phyloP scores from a whole-genome alignment of 2,329 filamentous ascomycete species.

The Arthrobotrys conoides region DNA sequence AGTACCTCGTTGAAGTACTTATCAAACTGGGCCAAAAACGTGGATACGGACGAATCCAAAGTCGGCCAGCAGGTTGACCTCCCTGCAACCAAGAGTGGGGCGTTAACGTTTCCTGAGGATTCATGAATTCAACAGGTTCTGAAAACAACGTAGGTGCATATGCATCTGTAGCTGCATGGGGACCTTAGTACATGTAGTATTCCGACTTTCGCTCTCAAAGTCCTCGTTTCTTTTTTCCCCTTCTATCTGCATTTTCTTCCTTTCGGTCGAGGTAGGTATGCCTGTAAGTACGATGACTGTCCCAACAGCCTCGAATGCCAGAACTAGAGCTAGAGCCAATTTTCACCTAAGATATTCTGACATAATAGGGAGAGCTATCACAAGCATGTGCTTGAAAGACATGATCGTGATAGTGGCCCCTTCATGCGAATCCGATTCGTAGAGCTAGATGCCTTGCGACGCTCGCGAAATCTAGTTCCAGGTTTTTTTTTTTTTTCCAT shows the following conservation, averaged over 20 bases:
- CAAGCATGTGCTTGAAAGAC: conserved; percentile 42
- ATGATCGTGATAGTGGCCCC: conserved; percentile 25
- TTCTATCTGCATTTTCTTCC: not conserved
- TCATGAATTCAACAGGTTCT: conserved; percentile 35
- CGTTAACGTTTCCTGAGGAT: not conserved
- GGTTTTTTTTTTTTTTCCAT: conserved; percentile 15
- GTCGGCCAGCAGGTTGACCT: conserved; percentile 7
- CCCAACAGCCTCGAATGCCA: no score
- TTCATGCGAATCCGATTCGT: conserved; percentile 26
- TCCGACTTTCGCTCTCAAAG: no score
- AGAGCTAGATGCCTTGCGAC: conserved; percentile 23
- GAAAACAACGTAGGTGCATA: conserved; percentile 42
- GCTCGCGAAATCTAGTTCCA: conserved; percentile 24
- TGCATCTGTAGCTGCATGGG: conserved; percentile 32
- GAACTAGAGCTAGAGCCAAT: no score
- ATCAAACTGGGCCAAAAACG: not conserved
- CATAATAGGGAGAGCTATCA: conserved; percentile 7
- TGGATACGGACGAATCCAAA: conserved; percentile 24
- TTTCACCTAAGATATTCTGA: not conserved
- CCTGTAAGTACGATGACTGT: not conserved
- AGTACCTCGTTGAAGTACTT: no score
- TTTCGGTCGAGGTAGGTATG: no score
- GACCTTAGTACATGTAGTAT: conserved; percentile 6
- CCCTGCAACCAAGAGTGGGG: conserved; percentile 21
- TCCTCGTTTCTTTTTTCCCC: not conserved